A percentile compares a stretch with the other conserved stretches of the same genome.
phyloP scores from a whole-genome alignment of 768 basidiomycete genomes.

The Clathrus columnatus region DNA sequence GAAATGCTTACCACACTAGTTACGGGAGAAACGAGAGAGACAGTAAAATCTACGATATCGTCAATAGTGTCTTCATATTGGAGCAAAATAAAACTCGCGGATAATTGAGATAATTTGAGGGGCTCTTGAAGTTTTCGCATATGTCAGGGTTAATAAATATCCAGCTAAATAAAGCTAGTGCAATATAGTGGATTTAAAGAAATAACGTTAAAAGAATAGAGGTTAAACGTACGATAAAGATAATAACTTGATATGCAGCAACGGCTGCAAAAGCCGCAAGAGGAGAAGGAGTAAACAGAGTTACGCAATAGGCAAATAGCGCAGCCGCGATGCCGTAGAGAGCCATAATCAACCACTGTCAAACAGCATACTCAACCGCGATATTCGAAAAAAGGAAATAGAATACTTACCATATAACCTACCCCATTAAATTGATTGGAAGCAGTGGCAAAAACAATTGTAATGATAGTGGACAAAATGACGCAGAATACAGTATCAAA shows the following conservation, averaged over 20 bases:
- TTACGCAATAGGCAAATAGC: constrained; percentile 59
- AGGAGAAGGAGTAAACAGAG: constrained; percentile 52
- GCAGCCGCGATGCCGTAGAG: constrained; percentile 63
- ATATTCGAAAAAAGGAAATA: constrained; percentile 6
- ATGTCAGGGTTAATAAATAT: constrained; percentile 67
- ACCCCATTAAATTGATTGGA: constrained; percentile 61
- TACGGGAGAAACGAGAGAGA: constrained; percentile 61
- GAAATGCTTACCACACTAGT: constrained; percentile 48
- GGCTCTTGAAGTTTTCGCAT: constrained; percentile 52
- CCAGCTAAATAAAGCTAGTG: constrained; percentile 52
- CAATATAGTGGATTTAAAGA: not conserved
- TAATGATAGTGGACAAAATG: constrained; percentile 53
- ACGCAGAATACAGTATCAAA: constrained; percentile 59
- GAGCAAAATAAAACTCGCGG: constrained; percentile 27
- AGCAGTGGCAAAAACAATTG: constrained; percentile 48
- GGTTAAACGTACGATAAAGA: constrained; percentile 50
- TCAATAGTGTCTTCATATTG: not conserved
- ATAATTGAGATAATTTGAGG: constrained; percentile 48
- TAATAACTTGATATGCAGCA: constrained; percentile 65
- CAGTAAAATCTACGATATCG: constrained; percentile 43
- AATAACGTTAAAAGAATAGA: not conserved
- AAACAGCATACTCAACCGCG: constrained; percentile 1
- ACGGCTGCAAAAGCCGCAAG: constrained; percentile 65
- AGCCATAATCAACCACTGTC: constrained; percentile 62
- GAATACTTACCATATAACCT: constrained; percentile 48